Base-by-base conservation (phyloP, 768 basidiomycete species). In the Scleroderma bovista region DNA sequence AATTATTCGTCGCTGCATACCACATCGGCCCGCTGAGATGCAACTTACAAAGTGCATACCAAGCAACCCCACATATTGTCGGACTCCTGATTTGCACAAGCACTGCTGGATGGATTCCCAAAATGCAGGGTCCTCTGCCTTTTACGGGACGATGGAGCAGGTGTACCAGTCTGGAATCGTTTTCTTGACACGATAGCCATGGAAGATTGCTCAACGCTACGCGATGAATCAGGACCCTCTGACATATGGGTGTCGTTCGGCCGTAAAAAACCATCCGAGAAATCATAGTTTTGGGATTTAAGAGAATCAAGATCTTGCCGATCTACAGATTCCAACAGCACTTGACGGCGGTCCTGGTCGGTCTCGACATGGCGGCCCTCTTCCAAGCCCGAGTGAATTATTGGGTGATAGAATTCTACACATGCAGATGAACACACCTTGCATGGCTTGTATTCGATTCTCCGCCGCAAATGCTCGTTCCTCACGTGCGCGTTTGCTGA, bases 391-490 rank as follows among this genome's bases (percentile, higher is more conserved):
- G 67, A 63, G 38, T 71, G 71, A 13, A 5, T 12, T 13, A 13
- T 13, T n/a, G 34, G n/a, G n/a, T n/a, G n/a, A n/a, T n/a, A n/a
- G n/a, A n/a, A 29, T 9, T 29, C 4, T 29, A 29, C 9, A 29
- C 26, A 9, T 29, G 9, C 9, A 9, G 26, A 29, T 29, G 26
- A 9, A 29, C 26, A 29, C 26, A 29, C 26, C 26, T 9, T 29
- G 26, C 26, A 29, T 29, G 9, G 73, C 71, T 44, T 65, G 66
- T 12, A 87, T 46, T 31, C 90, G 75, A 19, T 69, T 72, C 65
- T 92, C 86, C 7, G 78, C 79, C n/a, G 88, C 89, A 32, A 81
- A 55, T 2, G 87, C 88, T 49, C 88, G 76, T 61, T 88, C 86
- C 56, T 88, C 88, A 51, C 88, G 71, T 13, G 88, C 89, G 29